These are phyloP conservation scores for Macrolepiota fuliginosa DNA, from an alignment of 768 basidiomycete species.

Conservation along the genomic window DNA sequence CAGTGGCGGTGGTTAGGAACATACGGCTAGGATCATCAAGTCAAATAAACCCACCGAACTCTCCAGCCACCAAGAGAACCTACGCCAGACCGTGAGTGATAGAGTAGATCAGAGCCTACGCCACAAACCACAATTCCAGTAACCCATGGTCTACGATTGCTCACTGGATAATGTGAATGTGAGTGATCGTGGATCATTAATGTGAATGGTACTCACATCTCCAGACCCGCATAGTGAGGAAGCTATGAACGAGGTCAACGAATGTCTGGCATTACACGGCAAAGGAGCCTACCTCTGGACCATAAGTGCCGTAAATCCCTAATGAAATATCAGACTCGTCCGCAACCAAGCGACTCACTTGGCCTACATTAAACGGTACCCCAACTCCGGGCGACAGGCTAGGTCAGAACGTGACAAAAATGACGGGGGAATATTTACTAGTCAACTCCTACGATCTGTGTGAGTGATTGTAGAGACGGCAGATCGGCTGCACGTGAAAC, in stretches of 20 bases:
- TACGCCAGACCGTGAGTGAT: constrained; percentile 5
- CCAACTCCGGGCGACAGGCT: constrained; percentile 32
- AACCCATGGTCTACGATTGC: constrained; percentile 35
- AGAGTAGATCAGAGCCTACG: constrained; percentile 14
- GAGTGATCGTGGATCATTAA: background rate
- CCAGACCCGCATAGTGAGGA: constrained; percentile 44
- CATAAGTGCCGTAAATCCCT: constrained; percentile 45
- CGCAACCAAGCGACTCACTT: background rate
- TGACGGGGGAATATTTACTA: constrained; percentile 23
- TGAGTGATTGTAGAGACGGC: no score
- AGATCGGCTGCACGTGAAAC: no score
- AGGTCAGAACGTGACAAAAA: background rate
- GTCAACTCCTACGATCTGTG: constrained; percentile 28
- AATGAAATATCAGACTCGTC: background rate
- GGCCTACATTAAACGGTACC: constrained; percentile 46
- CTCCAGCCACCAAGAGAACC: constrained; percentile 32
- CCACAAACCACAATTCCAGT: constrained; percentile 28
- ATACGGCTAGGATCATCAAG: background rate
- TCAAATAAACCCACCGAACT: constrained; percentile 33
- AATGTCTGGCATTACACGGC: no score
- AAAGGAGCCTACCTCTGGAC: constrained; percentile 39
- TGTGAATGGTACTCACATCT: constrained; percentile 30
- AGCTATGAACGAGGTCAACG: constrained; percentile 28
- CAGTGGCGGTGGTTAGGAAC: background rate
- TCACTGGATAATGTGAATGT: constrained; percentile 31